phyloP scores from a whole-genome alignment of 106 monocot species.

The Xerophyta viscosa region DNA sequence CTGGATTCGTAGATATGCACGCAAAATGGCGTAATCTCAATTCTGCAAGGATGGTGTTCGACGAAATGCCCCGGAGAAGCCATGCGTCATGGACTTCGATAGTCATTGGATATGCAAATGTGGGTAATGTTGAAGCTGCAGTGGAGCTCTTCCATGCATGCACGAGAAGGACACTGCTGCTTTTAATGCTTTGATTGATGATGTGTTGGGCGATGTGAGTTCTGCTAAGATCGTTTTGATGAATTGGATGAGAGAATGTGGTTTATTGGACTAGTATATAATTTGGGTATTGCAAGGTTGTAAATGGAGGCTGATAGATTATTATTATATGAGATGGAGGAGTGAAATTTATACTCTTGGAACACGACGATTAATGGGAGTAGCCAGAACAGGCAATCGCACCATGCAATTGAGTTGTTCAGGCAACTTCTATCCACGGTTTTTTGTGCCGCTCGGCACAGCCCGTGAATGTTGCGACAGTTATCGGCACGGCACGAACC shows the following conservation, averaged over 20 bases:
- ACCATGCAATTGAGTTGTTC: neutral
- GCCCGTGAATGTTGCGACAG: neutral
- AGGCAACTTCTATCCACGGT: neutral
- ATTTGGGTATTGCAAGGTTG: constrained; percentile 29
- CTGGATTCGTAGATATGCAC: constrained; percentile 30
- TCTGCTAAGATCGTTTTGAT: constrained; percentile 33
- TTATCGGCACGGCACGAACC: constrained; percentile 51
- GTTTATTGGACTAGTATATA: constrained; percentile 51
- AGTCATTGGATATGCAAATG: constrained; percentile 23
- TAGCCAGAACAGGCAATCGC: neutral
- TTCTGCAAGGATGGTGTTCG: constrained; percentile 23
- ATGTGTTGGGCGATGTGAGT: constrained; percentile 21
- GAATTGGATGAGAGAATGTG: constrained; percentile 31
- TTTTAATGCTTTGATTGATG: constrained; percentile 45
- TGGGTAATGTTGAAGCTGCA: constrained; percentile 9
- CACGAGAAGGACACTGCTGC: constrained; percentile 38
- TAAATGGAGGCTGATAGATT: neutral
- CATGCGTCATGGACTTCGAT: constrained; percentile 28
- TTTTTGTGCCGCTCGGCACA: neutral
- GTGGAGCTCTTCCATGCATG: constrained; percentile 27
- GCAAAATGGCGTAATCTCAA: constrained; percentile 9
- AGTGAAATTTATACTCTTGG: no score
- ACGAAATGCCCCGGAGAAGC: constrained; percentile 24
- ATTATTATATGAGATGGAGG: neutral
- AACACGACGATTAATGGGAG: no score